Percentiles rank a stretch among this genome's conserved stretches.
Evolutionary conservation across 768 basidiomycete genomes (phyloP).

Genomic region (Candolleomyces efflorescens): DNA sequence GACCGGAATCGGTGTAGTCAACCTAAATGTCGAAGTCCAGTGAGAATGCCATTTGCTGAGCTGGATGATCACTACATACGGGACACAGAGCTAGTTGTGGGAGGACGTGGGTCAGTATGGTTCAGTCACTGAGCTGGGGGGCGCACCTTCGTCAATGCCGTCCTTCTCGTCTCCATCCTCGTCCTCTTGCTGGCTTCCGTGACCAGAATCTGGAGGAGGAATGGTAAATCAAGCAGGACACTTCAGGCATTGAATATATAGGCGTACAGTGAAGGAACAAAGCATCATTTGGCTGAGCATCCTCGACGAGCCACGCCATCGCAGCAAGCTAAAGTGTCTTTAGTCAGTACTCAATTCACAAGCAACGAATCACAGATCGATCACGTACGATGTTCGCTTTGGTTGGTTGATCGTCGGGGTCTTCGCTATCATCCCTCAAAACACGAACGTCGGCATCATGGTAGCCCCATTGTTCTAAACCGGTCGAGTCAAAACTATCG

Average conservation of each 20-base stretch:
- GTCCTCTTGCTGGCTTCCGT: conserved; percentile 89
- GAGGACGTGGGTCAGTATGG: neutral
- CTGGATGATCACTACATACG: conserved; percentile 13
- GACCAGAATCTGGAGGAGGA: conserved; percentile 71
- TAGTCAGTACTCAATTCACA: neutral
- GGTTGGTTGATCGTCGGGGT: conserved; percentile 68
- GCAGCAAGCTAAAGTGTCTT: conserved; percentile 50
- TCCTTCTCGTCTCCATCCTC: conserved; percentile 78
- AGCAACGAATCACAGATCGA: neutral
- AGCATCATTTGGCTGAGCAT: conserved; percentile 77
- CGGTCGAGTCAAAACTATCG: neutral
- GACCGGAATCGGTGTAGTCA: conserved; percentile 53
- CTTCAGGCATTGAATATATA: neutral
- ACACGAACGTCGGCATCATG: conserved; percentile 77
- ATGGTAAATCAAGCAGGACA: neutral
- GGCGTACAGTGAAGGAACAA: conserved; percentile 84
- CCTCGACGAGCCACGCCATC: conserved; percentile 90
- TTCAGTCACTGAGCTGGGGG: neutral
- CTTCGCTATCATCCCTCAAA: conserved; percentile 70
- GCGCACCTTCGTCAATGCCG: conserved; percentile 73
- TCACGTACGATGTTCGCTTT: conserved; percentile 68
- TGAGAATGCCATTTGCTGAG: too few species aligned
- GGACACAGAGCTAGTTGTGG: conserved; percentile 74
- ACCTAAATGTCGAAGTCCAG: too few species aligned
- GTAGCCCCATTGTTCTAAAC: conserved; percentile 59